Conservation (phyloP, 2,329 filamentous ascomycete species). For the Paecilomyces dactylethromorphus region DNA sequence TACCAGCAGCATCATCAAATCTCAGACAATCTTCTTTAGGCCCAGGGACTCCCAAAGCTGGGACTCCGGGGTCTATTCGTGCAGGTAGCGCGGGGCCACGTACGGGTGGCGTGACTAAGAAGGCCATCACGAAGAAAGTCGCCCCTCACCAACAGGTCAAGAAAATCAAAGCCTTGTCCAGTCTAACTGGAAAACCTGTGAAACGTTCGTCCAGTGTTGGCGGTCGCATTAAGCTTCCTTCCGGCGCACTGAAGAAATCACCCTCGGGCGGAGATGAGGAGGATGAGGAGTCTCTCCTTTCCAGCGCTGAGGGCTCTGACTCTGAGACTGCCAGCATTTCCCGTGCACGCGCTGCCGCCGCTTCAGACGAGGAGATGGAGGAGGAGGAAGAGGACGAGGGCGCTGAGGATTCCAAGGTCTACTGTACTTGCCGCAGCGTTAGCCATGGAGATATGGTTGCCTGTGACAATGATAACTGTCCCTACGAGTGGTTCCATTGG, state of each 20-base stretch:
- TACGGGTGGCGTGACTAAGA: conserved; percentile 32
- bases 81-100: conserved; percentile 55
- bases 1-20: conserved; percentile 49
- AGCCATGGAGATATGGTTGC: conserved; percentile 63
- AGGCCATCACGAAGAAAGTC: conserved; percentile 47
- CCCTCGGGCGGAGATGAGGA: conserved; percentile 34
- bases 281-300: conserved; percentile 50
- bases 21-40: conserved; percentile 57
- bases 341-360: conserved; percentile 9
- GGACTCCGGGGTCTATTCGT: conserved; percentile 47
- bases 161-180: conserved; percentile 27
- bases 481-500: conserved; percentile 63
- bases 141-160: conserved; percentile 48
- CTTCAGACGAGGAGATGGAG: conserved; percentile 36
- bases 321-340: conserved; percentile 34
- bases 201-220: conserved; percentile 39
- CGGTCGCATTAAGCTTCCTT: conserved; percentile 25
- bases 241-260: conserved; percentile 31
- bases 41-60: conserved; percentile 57
- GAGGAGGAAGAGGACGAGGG: conserved; percentile 44
- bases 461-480: conserved; percentile 59
- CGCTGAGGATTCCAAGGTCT: conserved; percentile 55
- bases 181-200: conserved; percentile 27
- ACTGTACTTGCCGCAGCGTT: conserved; percentile 60
- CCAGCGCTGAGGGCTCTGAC: conserved; percentile 43